phyloP scores from a whole-genome alignment of 2,329 filamentous ascomycete species.

The Colletotrichum destructivum region DNA sequence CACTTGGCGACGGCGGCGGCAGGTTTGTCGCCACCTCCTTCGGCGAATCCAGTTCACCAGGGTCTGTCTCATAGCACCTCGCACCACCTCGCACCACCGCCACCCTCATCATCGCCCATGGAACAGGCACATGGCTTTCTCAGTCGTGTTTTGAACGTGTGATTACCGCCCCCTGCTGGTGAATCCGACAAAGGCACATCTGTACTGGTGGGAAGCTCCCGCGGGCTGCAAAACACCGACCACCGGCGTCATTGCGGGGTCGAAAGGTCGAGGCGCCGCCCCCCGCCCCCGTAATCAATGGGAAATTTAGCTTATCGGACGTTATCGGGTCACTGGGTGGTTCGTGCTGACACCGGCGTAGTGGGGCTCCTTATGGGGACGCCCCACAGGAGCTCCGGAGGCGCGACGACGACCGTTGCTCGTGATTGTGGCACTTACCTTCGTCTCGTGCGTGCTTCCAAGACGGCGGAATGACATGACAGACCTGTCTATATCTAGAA shows the following conservation, averaged over 20 bases:
- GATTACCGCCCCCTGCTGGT: too few species aligned
- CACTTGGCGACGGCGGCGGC: not conserved
- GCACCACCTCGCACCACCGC: too few species aligned
- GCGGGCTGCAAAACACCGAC: not conserved
- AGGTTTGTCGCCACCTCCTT: not conserved
- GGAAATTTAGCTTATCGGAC: conserved; percentile 23
- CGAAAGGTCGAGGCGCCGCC: conserved; percentile 13
- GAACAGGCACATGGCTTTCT: not conserved
- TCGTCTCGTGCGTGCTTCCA: too few species aligned
- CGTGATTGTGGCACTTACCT: too few species aligned
- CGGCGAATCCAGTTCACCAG: too few species aligned
- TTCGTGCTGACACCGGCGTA: not conserved
- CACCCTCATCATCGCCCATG: too few species aligned
- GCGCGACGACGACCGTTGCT: conserved; percentile 2
- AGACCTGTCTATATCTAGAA: too few species aligned
- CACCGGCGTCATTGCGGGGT: conserved; percentile 41
- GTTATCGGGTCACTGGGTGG: conserved; percentile 9
- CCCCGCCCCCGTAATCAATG: not conserved
- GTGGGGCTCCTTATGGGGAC: not conserved
- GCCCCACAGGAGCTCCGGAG: conserved; percentile 34
- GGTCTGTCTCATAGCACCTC: too few species aligned
- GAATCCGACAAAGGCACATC: too few species aligned
- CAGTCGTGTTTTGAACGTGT: too few species aligned
- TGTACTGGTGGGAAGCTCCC: not conserved
- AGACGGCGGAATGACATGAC: too few species aligned